Conservation (phyloP, 345 rosid genomes). For the Diplotaxis tenuifolia region DNA sequence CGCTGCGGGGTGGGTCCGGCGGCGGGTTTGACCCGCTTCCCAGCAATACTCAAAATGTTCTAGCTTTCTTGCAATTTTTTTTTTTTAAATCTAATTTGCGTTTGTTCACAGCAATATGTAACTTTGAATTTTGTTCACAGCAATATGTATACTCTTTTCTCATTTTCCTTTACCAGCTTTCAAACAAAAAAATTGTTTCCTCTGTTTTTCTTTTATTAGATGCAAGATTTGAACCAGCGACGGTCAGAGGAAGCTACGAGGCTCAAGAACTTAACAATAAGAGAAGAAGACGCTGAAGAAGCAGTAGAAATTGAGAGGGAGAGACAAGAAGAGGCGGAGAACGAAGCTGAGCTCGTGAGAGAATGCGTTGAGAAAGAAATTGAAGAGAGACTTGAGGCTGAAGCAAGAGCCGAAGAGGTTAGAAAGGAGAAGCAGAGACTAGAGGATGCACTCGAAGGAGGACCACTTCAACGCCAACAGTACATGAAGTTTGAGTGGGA, state of each 20-base stretch:
- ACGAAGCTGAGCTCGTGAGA: slow-evolving; percentile 51
- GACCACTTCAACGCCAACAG: slow-evolving; percentile 39
- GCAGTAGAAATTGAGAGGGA: slow-evolving; percentile 59
- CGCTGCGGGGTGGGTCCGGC: no score
- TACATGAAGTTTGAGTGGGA: slow-evolving; percentile 73
- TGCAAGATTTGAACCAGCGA: slow-evolving; percentile 46
- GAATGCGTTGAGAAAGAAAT: slow-evolving; percentile 53
- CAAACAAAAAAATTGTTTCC: no score
- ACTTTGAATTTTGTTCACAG: no score
- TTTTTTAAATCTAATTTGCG: no score
- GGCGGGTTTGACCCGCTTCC: no score
- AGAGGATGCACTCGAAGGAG: slow-evolving; percentile 57
- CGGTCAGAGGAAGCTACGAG: slow-evolving; percentile 54
- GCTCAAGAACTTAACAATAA: slow-evolving; percentile 49
- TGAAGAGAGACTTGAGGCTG: slow-evolving; percentile 53
- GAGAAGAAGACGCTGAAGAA: slow-evolving; percentile 57
- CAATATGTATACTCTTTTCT: no score
- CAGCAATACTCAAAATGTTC: no score
- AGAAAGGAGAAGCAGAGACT: slow-evolving; percentile 72
- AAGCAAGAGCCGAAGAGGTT: slow-evolving; percentile 51
- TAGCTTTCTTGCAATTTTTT: no score
- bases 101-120: no score
- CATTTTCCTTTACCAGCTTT: no score
- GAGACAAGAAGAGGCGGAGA: slow-evolving; percentile 53
- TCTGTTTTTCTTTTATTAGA: slow-evolving; percentile 34